A percentile compares a stretch with the other conserved stretches of the same genome.
phyloP scores from a whole-genome alignment of 2,329 filamentous ascomycete genomes.

The Gaeumannomyces tritici region DNA sequence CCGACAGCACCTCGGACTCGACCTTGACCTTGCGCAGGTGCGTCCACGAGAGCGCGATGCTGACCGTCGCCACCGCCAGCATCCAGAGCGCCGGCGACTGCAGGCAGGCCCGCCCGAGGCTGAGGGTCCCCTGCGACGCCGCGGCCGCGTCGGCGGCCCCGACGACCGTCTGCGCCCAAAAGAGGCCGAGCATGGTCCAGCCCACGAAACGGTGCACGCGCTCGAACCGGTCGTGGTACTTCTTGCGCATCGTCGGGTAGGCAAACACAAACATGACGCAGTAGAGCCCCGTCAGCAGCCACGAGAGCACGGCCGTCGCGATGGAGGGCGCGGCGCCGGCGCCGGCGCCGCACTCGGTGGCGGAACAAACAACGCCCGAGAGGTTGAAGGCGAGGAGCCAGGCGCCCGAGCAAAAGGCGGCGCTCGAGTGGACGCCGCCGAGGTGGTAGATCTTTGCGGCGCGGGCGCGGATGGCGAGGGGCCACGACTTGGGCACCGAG shows the following conservation, averaged over 20 bases:
- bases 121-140: background rate
- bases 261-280: conserved; percentile 54
- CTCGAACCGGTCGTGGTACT: conserved; percentile 61
- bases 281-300: conserved; percentile 42
- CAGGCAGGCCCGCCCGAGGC: conserved; percentile 17
- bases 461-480: conserved; percentile 34
- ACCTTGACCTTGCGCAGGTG: conserved; percentile 48
- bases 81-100: conserved; percentile 40
- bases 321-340: conserved; percentile 12
- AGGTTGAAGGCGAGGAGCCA: conserved; percentile 33
- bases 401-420: conserved; percentile 34
- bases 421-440: conserved; percentile 39
- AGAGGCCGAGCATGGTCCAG: conserved; percentile 48
- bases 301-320: conserved; percentile 36
- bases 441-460: conserved; percentile 41
- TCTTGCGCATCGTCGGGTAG: conserved; percentile 53
- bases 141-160: conserved; percentile 13
- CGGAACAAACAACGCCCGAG: conserved; percentile 22
- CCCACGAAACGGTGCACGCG: conserved; percentile 61
- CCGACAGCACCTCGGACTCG: conserved; percentile 44
- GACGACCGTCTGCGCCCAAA: conserved; percentile 19
- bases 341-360: conserved; percentile 6
- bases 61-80: conserved; percentile 41
- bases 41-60: conserved; percentile 52
- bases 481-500: conserved; percentile 20